phyloP scores from a whole-genome alignment of 2,329 filamentous ascomycete species.

The Chaetomiaceae sp. region DNA sequence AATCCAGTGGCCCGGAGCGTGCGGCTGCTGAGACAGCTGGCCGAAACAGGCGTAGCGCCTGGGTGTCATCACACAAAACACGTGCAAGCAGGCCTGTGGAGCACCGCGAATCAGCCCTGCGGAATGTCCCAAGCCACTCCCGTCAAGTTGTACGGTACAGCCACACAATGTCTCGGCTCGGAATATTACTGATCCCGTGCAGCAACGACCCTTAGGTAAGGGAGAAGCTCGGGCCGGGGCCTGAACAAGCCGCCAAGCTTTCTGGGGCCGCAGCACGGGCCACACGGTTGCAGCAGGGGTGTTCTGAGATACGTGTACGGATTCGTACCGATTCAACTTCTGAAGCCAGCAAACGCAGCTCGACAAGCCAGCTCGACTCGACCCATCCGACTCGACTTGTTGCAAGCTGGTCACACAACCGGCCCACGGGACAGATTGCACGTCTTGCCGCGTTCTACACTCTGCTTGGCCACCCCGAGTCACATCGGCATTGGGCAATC shows the following conservation, averaged over 20 bases:
- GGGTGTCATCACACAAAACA: not conserved
- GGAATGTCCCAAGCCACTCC: not conserved
- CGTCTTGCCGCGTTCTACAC: not conserved
- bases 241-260: slow-evolving; percentile 14
- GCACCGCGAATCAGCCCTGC: slow-evolving; percentile 3
- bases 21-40: slow-evolving; percentile 6
- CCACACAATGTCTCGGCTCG: slow-evolving; percentile 6
- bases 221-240: too few relatives aligned
- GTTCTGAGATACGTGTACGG: slow-evolving; percentile 23
- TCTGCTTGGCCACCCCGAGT: not conserved
- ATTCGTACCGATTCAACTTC: slow-evolving; percentile 14
- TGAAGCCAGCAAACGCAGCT: not conserved
- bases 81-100: not conserved
- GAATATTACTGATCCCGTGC: not conserved
- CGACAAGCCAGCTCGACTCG: not conserved
- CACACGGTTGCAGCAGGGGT: slow-evolving; percentile 16
- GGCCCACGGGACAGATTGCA: too few relatives aligned
- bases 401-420: too few relatives aligned
- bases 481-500: not conserved
- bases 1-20: slow-evolving; percentile 12
- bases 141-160: too few relatives aligned
- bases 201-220: too few relatives aligned
- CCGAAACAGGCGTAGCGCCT: slow-evolving; percentile 5
- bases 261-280: slow-evolving; percentile 8
- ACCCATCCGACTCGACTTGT: not conserved